Evolutionary conservation across 2,329 filamentous ascomycete genomes (phyloP), one percentile per base, ranked within the genome.

Genomic region (Trichoderma endophyticum): DNA sequence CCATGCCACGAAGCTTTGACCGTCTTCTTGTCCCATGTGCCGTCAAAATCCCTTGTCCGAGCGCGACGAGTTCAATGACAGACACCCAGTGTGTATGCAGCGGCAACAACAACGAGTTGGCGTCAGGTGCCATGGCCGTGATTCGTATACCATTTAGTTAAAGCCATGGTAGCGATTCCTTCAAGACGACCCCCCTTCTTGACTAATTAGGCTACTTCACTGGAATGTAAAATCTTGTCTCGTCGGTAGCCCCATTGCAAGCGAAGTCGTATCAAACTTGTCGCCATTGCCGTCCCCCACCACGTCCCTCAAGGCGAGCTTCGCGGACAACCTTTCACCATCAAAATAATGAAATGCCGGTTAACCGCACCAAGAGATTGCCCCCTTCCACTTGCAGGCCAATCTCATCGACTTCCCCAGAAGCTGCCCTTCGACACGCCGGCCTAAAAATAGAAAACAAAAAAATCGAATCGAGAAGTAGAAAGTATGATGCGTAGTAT

Each of bases 371-470:
- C 30, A 51, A 67, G 28, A 61, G 62, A 54, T n/a, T 32, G 28
- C 39, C 62, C 62, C 26, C 56, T 61, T 60, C 70, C 51, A 32
- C 51, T 11, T 59, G 24, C 43, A 30, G 56, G 54, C 32, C 60
- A 60, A 43, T 61, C 60, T 32, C 56, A 36, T 60, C 71, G 57
- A 65, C 70, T 77, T 82, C 80, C 80, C 80, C 81, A 81, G 78
- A 82, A 81, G 77, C 80, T 70, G 76, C 54, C 74, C 74, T 76
- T 74, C 72, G 67, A 75, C 72, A 76, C 70, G 75, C 76, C 76
- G 75, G 73, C 76, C 71, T 76, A 75, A 77, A 75, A 74, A 72
- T 71, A 70, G 76, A 75, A 72, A 73, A 75, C 75, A 75, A 66
- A 57, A 73, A 77, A 71, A 71, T 56, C 32, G 54, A 70, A 72